Base-by-base conservation (phyloP, 1,284 basidiomycete genomes). In the Sanghuangporus baumii region DNA sequence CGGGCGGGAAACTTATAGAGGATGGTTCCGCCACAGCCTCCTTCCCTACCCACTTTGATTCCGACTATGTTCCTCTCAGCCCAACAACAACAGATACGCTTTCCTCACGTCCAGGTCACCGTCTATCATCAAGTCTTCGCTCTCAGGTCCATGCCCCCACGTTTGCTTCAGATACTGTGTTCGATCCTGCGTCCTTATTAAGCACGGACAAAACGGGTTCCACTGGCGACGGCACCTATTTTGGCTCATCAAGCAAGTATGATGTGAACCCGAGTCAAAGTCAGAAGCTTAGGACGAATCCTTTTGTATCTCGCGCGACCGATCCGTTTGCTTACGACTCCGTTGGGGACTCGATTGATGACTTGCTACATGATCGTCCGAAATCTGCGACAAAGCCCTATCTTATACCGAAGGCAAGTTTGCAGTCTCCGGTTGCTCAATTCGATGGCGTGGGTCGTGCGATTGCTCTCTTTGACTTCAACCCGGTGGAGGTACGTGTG, bases 401-500 rank as follows among this genome's bases (percentile, higher is more conserved):
- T 67, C 72, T 81, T 46, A 69, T 77, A 60, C 73, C 81, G 8
- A 85, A 83, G 67, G 75, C 78, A n/a, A 82, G 81, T 65, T 69
- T 86, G 34, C 72, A 71, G 36, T 72, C 71, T 60, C 81, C 83
- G 46, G 72, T 84, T 57, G 69, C 74, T 51, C 80, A 79, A 46
- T 71, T 77, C 59, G 85, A 88, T 69, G 87, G 86, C 38, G 74
- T 90, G 41, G 87, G 82, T 20, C 81, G 89, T 59, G 93, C 89
- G 2, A 85, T 95, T 40, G 93, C 91, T 6, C 71, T 94, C 66
- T 94, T 83, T 71, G 83, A 91, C 71, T 95, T 93, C 73, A 73
- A 80, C 51, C 89, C 88, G 6, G 81, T 87, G 6, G 85, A 93
- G 78, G 83, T 87, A 67, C 77, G 70, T 40, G 14, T 51, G 26